phyloP scores from a whole-genome alignment of 2,329 filamentous ascomycete species.

The Calycina marina region DNA sequence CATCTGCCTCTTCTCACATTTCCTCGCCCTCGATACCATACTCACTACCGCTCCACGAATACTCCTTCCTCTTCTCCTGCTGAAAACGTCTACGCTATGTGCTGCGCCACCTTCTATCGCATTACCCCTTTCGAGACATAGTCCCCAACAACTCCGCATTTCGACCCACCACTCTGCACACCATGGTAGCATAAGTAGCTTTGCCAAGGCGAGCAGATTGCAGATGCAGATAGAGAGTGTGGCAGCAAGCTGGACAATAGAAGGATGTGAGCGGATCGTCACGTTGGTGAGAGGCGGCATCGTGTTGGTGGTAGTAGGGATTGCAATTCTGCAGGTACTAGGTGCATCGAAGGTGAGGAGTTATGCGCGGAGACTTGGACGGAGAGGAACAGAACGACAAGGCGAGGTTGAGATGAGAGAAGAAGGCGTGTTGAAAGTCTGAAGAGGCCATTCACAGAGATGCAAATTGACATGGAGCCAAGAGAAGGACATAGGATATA shows the following conservation, averaged over 20 bases:
- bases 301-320: constrained; percentile 14
- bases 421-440: too few relatives aligned
- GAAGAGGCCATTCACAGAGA: too few relatives aligned
- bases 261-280: constrained; percentile 12
- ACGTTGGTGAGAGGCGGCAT: constrained; percentile 11
- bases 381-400: background rate
- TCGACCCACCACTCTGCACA: too few relatives aligned
- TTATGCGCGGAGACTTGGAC: constrained; percentile 10
- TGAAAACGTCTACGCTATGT: constrained; percentile 10
- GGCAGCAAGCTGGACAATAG: constrained; percentile 4
- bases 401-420: too few relatives aligned
- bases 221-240: background rate
- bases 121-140: too few relatives aligned
- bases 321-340: constrained; percentile 16
- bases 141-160: too few relatives aligned
- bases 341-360: constrained; percentile 18
- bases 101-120: constrained; percentile 1
- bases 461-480: too few relatives aligned
- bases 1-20: constrained; percentile 20
- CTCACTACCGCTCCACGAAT: constrained; percentile 18
- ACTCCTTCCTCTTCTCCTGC: constrained; percentile 14
- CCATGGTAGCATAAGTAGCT: too few relatives aligned
- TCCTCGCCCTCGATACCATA: constrained; percentile 20
- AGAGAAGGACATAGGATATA: too few relatives aligned
- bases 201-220: too few relatives aligned